phyloP scores from a whole-genome alignment of 2,329 filamentous ascomycete species.

The Cercospora sesami region DNA sequence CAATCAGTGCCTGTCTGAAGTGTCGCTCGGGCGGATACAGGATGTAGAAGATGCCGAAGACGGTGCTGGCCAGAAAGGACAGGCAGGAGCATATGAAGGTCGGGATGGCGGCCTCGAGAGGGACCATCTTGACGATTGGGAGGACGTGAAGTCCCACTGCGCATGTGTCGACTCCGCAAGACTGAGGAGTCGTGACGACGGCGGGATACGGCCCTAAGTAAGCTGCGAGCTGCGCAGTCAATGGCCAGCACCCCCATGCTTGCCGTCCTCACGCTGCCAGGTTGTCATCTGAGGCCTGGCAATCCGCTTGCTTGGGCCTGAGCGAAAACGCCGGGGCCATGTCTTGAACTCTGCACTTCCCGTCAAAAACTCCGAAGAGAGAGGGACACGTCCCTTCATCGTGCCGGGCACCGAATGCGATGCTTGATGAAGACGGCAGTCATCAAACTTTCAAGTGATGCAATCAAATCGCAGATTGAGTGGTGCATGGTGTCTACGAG shows the following conservation, averaged over 20 bases:
- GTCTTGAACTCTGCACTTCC: not conserved
- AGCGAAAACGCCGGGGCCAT: constrained; percentile 1
- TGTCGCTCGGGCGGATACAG: constrained; percentile 27
- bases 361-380: not conserved
- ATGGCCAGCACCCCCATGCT: constrained; percentile 1
- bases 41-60: constrained; percentile 24
- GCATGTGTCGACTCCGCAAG: not conserved
- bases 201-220: constrained; percentile 9
- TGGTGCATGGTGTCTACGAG: not conserved
- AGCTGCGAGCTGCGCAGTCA: not conserved
- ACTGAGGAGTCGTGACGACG: not conserved
- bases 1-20: constrained; percentile 28
- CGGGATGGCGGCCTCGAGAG: constrained; percentile 25
- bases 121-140: constrained; percentile 5
- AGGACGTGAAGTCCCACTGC: not conserved
- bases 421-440: not conserved
- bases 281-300: not conserved
- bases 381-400: not conserved
- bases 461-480: not conserved
- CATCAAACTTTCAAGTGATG: not conserved
- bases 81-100: constrained; percentile 27
- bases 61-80: constrained; percentile 22
- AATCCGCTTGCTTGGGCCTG: not conserved
- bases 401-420: not conserved
- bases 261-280: not conserved